phyloP scores from a whole-genome alignment of 1,284 basidiomycete species.

The Sanghuangporus weigelae region DNA sequence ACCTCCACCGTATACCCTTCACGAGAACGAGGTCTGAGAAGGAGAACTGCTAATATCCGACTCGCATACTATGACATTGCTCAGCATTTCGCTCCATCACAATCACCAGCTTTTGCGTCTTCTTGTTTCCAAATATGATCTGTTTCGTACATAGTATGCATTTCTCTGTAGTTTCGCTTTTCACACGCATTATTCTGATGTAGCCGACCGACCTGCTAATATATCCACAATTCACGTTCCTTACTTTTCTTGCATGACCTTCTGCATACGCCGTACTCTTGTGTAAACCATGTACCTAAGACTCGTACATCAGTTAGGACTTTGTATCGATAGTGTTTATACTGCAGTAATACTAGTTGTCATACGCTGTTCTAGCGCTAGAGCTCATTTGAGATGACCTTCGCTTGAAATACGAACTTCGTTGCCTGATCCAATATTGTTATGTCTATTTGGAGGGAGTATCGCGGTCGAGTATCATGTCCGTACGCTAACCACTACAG shows the following conservation, averaged over 20 bases:
- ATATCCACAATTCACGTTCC: neutral
- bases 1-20: constrained; percentile 11
- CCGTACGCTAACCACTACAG: no score
- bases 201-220: neutral
- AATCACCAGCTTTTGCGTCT: neutral
- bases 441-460: no score
- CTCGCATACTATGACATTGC: neutral
- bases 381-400: no score
- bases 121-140: neutral
- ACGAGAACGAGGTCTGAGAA: neutral
- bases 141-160: neutral
- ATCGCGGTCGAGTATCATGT: no score
- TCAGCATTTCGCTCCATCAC: neutral
- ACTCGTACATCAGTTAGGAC: neutral
- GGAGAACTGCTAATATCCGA: no score
- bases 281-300: neutral
- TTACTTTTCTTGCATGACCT: neutral
- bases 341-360: no score
- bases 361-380: no score
- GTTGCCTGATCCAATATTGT: no score
- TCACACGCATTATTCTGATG: neutral
- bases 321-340: neutral
- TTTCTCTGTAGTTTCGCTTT: neutral
- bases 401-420: no score
- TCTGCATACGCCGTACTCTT: neutral